Evolutionary conservation across 805 yeast genomes (phyloP), one percentile per base, ranked within the genome.

Genomic region (Teunomyces stri): DNA sequence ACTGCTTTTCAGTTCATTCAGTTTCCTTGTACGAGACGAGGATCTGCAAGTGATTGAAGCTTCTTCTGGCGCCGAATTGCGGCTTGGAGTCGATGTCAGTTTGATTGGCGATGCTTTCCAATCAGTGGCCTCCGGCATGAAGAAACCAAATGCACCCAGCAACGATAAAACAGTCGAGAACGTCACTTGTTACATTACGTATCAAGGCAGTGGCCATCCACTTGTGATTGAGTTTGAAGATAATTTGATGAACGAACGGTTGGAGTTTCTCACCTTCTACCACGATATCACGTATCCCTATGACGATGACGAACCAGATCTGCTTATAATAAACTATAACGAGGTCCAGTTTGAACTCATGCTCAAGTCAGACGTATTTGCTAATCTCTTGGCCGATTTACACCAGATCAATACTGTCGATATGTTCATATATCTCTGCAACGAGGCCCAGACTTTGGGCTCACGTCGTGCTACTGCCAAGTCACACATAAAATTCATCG

Each of bases 221-320:
- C 56, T 73, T 6, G 60, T 68, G 10, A 58, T 72, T 16, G 76
- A 69, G 46, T 73, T 72, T 48, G 76, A 72, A 52, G 76, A 72
- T 52, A 52, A 57, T 30, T 52, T 66, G 28, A 67, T 73, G 51
- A 67, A 66, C 43, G 78, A 73, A 47, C 67, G 65, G 49, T 60
- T 73, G 42, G 77, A 73, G 52, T 73, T 73, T 49, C 53, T 60
- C 3, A 72, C 78, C 2, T 70, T 68, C 39, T 64, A 62, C 46
- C 31, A 57, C 25, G 76, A 70, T 25, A 42, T 61, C 12, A 52
- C 51, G 12, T 49, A 51, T 16, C 66, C 65, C 0, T 56, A 60
- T 44, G 65, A 61, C 42, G 47, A 50, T 16, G 52, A 55, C 2
- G 58, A 51, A 11, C 62, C 52, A 4, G 55, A 51, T 2, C 54